Base-by-base conservation (phyloP, 2,329 filamentous ascomycete species). In the Alternaria sp. region DNA sequence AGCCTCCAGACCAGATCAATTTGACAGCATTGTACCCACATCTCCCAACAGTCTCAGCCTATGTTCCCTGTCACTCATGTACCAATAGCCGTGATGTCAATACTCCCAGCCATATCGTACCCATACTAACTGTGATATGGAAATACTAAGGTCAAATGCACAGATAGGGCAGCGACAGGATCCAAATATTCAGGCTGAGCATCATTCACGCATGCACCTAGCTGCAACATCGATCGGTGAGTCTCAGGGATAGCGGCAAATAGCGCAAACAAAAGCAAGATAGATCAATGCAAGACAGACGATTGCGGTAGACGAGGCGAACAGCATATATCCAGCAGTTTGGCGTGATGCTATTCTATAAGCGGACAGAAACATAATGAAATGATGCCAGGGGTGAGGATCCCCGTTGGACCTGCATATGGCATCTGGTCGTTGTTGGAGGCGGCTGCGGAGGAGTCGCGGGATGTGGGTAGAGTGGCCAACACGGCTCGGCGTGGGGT, bases 301-400 rank as follows among this genome's bases (percentile, higher is more conserved):
- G 33, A 51, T 51, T 58, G 56, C 31, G 33, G 51, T 29, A 58
- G 51, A 55, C 21, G 45, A 58, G 56, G 56, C 51, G 51, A 58
- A 45, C 36, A 24, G 29, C 6, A 29, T 8, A 29, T 8, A 49
- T 41, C 39, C 56, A 50, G 51, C 44, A 50, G 44, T 17, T 17
- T 45, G 51, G 56, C 46, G 40, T 55, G 33, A 51, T 55, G 49
- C 28, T 49, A 50, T 34, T 28, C 23, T 37, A 37, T 34, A 41
- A 13, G 29, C 37, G 28, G 44, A 55, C 34, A 48, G 52, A 44
- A 58, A 33, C 46, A 51, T 45, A 26, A 37, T 26, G 36, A 51
- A 17, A 48, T 39, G 28, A 45, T n/a, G 26, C 29, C 36, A 54
- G 51, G 56, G 51, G 51, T 13, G 42, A 44, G 45, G 51, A 48